Evolutionary conservation across 306 rosid genomes (phyloP).

Genomic region (Vachellia pachyceras): DNA sequence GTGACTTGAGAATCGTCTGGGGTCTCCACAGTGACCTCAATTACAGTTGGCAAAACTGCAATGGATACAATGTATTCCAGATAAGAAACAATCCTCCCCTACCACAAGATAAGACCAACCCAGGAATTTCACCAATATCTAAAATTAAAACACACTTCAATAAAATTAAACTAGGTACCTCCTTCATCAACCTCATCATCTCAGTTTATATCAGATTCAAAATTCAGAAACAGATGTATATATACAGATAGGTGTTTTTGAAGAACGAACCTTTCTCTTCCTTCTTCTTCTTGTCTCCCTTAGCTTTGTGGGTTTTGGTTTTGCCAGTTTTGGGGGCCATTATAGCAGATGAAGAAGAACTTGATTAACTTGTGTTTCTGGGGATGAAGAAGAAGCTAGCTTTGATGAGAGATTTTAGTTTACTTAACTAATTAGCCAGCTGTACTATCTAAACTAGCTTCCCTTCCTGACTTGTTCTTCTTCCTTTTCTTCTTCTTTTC

Average conservation of each 20-base stretch:
- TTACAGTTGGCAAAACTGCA: constrained; percentile 86
- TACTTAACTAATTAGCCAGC: background rate
- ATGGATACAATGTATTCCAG: background rate
- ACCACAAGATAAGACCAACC: constrained; percentile 17
- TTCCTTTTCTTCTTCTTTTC: constrained; percentile 5
- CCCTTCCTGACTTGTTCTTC: no score
- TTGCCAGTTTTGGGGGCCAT: constrained; percentile 95
- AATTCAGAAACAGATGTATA: background rate
- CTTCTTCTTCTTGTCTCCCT: constrained; percentile 90
- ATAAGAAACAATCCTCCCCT: background rate
- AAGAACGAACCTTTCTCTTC: constrained; percentile 86
- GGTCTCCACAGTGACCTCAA: constrained; percentile 72
- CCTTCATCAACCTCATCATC: background rate
- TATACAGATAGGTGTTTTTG: background rate
- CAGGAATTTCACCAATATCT: constrained; percentile 10
- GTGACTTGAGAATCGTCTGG: constrained; percentile 76
- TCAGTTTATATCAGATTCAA: background rate
- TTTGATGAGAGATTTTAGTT: background rate
- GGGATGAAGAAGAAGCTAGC: background rate
- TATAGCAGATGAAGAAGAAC: constrained; percentile 43
- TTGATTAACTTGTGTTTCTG: background rate
- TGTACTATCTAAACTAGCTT: background rate
- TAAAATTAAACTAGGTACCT: background rate
- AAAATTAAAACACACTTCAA: background rate
- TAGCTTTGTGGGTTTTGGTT: constrained; percentile 81